A percentile compares a stretch with the other conserved stretches of the same genome.
These are phyloP conservation scores for Bryoerythrophyllum caledonicum DNA, from an alignment of 225 moss, liverwort and hornwort species.

Conservation along the genomic window DNA sequence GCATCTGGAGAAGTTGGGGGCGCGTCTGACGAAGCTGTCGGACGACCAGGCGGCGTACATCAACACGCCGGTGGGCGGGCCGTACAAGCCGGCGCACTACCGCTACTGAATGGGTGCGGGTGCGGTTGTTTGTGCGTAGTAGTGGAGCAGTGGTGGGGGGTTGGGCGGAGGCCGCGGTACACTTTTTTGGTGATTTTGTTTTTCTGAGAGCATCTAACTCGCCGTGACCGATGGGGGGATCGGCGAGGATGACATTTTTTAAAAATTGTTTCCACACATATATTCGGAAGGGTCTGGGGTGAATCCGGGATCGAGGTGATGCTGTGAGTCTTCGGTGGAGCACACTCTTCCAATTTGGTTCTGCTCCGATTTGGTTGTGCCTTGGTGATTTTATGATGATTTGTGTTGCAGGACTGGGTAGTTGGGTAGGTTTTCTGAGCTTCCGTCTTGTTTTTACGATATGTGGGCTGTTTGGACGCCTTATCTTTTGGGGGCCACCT, in stretches of 20 bases:
- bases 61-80: conserved; percentile 78
- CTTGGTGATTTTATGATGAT: too few relatives aligned
- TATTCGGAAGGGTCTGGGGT: neutral
- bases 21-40: conserved; percentile 69
- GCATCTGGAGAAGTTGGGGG: conserved; percentile 82
- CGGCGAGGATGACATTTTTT: conserved; percentile 55
- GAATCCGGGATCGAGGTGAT: neutral
- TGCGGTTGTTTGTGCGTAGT: neutral
- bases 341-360: too few relatives aligned
- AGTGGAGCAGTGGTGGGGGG: too few relatives aligned
- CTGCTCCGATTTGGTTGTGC: too few relatives aligned
- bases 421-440: too few relatives aligned
- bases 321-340: too few relatives aligned
- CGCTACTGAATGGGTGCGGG: conserved; percentile 59
- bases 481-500: too few relatives aligned
- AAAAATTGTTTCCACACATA: neutral
- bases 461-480: too few relatives aligned
- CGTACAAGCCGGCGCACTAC: conserved; percentile 80
- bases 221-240: neutral
- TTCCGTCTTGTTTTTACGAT: too few relatives aligned
- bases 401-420: too few relatives aligned
- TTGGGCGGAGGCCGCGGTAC: conserved; percentile 12
- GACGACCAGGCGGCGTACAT: conserved; percentile 75
- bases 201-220: conserved; percentile 51
- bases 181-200: neutral